These are phyloP conservation scores for Pseudopyrenochaeta lycopersici DNA, from an alignment of 2,329 filamentous ascomycete species.

Conservation along the genomic window DNA sequence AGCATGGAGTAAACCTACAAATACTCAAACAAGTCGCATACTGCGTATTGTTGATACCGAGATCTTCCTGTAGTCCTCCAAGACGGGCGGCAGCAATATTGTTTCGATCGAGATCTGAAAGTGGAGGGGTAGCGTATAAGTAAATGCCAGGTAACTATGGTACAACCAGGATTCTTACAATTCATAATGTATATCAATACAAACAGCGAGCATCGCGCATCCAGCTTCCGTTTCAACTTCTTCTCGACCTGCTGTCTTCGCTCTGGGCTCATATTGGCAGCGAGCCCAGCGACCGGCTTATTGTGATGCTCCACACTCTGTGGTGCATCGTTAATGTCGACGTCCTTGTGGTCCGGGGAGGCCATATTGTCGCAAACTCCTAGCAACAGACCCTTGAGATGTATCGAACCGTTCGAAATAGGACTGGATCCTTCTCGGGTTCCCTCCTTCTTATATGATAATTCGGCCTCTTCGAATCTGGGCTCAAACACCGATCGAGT, in stretches of 20 bases:
- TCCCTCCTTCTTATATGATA: background rate
- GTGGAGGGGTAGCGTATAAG: background rate
- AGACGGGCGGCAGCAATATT: conserved; percentile 48
- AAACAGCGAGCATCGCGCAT: conserved; percentile 42
- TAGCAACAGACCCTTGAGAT: background rate
- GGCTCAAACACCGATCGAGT: background rate
- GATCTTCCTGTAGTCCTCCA: conserved; percentile 43
- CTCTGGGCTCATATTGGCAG: conserved; percentile 41
- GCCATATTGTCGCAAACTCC: conserved; percentile 7
- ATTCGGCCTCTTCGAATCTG: background rate
- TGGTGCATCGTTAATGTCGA: conserved; percentile 7
- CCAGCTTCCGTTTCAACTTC: conserved; percentile 45
- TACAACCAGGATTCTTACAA: conserved; percentile 29
- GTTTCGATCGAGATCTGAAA: conserved; percentile 30
- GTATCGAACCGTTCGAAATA: background rate
- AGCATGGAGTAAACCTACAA: conserved; percentile 27
- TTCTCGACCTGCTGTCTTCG: conserved; percentile 43
- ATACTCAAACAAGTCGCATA: conserved; percentile 47
- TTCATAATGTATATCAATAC: conserved; percentile 51
- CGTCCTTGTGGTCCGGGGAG: conserved; percentile 14
- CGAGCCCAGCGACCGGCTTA: conserved; percentile 17
- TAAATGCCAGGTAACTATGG: background rate
- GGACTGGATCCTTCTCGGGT: background rate
- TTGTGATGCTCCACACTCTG: conserved; percentile 13
- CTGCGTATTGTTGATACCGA: conserved; percentile 39